A percentile compares a stretch with the other conserved stretches of the same genome.
phyloP scores from a whole-genome alignment of 176 grass and related monocot genomes.

The Cymbopogon citratus region DNA sequence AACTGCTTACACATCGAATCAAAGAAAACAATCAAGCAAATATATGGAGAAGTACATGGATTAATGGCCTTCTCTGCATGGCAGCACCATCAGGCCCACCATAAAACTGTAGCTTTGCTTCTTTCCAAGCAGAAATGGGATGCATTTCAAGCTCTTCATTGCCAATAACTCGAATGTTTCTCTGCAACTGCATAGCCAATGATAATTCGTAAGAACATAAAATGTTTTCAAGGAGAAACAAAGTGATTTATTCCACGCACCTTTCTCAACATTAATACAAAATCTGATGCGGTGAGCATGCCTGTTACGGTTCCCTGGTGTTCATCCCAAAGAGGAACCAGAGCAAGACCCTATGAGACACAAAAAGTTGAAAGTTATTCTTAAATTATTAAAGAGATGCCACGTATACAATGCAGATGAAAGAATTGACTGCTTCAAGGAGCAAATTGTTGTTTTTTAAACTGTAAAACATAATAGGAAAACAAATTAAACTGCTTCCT shows the following conservation, averaged over 20 bases:
- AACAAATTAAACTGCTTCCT: background rate
- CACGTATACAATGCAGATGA: background rate
- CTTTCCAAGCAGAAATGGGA: conserved; percentile 61
- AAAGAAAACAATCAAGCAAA: conserved; percentile 14
- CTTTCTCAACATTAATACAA: conserved; percentile 63
- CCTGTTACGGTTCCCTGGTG: conserved; percentile 39
- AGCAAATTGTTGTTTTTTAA: background rate
- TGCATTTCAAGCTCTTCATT: conserved; percentile 72
- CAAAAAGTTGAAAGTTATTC: background rate
- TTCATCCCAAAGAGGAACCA: conserved; percentile 69
- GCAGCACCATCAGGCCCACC: conserved; percentile 24
- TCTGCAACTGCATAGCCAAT: conserved; percentile 44
- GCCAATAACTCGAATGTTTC: conserved; percentile 49
- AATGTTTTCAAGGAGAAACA: conserved; percentile 10
- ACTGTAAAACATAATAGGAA: background rate
- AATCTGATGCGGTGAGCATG: conserved; percentile 71
- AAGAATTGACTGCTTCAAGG: conserved; percentile 16
- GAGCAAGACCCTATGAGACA: conserved; percentile 48
- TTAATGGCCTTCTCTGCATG: conserved; percentile 40
- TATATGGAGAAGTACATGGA: conserved; percentile 50
- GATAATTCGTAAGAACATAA: conserved; percentile 14
- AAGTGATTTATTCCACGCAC: conserved; percentile 23
- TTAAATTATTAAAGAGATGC: background rate
- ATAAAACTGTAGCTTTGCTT: conserved; percentile 51
- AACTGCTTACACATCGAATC: background rate